These are phyloP conservation scores for Litchi chinensis DNA, from an alignment of 345 rosid genomes.

Conservation along the genomic window DNA sequence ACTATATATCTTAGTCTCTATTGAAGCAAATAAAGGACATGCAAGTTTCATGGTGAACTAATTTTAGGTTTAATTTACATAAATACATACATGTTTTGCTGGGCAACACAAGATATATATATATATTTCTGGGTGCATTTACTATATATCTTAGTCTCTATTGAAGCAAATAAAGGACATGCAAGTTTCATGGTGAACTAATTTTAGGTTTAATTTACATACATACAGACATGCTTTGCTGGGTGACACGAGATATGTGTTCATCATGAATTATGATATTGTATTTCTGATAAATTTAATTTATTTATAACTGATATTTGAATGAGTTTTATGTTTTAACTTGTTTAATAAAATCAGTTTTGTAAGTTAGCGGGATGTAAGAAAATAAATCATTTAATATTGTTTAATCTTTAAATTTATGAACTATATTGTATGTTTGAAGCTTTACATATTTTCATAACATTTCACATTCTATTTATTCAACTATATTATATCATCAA, in stretches of 20 bases:
- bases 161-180: no score
- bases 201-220: no score
- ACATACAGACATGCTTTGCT: background rate
- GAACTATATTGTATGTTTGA: background rate
- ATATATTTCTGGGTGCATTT: no score
- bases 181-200: no score
- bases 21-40: no score
- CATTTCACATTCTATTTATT: background rate
- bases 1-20: no score
- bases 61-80: no score
- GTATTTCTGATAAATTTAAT: background rate
- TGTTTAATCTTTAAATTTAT: background rate
- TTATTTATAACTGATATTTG: background rate
- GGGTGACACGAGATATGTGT: background rate
- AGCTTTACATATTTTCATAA: constrained; percentile 1
- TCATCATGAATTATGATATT: background rate
- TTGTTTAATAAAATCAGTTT: background rate
- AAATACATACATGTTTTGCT: no score
- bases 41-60: no score
- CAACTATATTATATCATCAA: background rate
- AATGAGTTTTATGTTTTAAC: background rate
- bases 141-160: no score
- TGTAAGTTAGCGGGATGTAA: background rate
- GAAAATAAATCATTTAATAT: background rate
- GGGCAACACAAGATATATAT: no score